These are phyloP conservation scores for Fonsecaea pedrosoi DNA, from an alignment of 2,329 filamentous ascomycete species.

Conservation along the genomic window DNA sequence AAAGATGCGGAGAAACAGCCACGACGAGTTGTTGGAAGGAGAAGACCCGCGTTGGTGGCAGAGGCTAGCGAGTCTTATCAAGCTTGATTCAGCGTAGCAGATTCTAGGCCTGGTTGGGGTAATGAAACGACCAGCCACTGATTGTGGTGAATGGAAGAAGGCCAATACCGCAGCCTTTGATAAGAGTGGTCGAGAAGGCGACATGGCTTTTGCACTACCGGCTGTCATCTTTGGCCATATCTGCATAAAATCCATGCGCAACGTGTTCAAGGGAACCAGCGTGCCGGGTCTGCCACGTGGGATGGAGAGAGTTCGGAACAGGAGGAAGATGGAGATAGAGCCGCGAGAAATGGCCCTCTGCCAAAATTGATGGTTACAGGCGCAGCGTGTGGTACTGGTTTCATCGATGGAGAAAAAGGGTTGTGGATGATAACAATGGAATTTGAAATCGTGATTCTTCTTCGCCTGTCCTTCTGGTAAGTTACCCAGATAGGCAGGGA, in stretches of 20 bases:
- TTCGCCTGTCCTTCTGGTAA: too few relatives aligned
- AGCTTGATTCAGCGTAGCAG: neutral
- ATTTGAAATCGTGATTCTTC: too few relatives aligned
- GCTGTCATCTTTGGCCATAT: neutral
- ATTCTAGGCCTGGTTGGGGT: constrained; percentile 3
- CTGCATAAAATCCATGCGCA: constrained; percentile 1
- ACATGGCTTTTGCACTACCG: neutral
- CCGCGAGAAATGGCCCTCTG: neutral
- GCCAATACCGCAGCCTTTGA: neutral
- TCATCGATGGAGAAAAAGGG: too few relatives aligned
- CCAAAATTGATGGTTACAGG: neutral
- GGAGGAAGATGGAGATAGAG: neutral
- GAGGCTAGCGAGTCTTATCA: constrained; percentile 10
- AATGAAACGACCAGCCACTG: neutral
- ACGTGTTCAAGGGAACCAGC: neutral
- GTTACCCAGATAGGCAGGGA: too few relatives aligned
- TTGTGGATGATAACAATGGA: too few relatives aligned
- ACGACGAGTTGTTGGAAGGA: constrained; percentile 6
- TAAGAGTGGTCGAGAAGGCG: neutral
- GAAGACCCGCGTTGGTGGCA: constrained; percentile 1
- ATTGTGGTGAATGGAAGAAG: neutral
- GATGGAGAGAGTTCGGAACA: neutral
- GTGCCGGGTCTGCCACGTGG: constrained; percentile 17
- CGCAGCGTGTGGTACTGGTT: too few relatives aligned
- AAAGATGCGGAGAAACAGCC: constrained; percentile 23